Percentiles rank a stretch among this genome's conserved stretches.
Conservation (phyloP, 805 yeast species). For the Candida vaughaniae region DNA sequence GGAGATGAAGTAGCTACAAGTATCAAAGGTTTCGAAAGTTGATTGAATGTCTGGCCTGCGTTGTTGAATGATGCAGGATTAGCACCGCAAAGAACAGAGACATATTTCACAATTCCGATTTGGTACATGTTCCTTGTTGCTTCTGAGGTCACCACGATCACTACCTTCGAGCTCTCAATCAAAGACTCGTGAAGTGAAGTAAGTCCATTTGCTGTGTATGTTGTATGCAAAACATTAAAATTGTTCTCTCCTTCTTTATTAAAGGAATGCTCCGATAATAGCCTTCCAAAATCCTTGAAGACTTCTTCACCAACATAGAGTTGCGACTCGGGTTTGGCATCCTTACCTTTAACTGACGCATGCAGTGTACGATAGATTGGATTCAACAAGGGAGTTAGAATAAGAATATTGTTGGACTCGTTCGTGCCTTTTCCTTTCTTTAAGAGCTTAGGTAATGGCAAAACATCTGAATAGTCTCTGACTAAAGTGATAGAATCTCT, state of each 20-base stretch:
- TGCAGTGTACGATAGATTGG: conserved; percentile 28
- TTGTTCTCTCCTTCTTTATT: conserved; percentile 21
- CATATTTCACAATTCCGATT: conserved; percentile 58
- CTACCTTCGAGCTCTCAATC: conserved; percentile 50
- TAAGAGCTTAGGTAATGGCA: conserved; percentile 48
- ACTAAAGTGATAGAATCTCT: conserved; percentile 52
- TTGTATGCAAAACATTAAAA: conserved; percentile 54
- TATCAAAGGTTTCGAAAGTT: conserved; percentile 49
- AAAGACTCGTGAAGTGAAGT: conserved; percentile 55
- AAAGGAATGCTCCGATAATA: conserved; percentile 36
- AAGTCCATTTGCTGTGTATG: conserved; percentile 57
- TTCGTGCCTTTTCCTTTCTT: conserved; percentile 29
- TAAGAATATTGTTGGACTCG: conserved; percentile 25
- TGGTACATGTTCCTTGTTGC: conserved; percentile 61
- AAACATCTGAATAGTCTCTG: conserved; percentile 49
- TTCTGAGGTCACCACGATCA: conserved; percentile 56
- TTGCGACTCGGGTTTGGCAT: conserved; percentile 12
- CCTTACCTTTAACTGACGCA: conserved; percentile 4
- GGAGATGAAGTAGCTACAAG: conserved; percentile 64
- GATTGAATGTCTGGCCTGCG: conserved; percentile 19
- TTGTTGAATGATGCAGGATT: conserved; percentile 29
- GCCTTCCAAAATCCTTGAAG: conserved; percentile 50
- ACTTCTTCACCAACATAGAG: conserved; percentile 50
- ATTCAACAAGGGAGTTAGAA: conserved; percentile 38
- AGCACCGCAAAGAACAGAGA: conserved; percentile 54